Percentiles rank a stretch among this genome's conserved stretches.
phyloP scores from a whole-genome alignment of 805 yeast genomes.

The Ogataea angusta region DNA sequence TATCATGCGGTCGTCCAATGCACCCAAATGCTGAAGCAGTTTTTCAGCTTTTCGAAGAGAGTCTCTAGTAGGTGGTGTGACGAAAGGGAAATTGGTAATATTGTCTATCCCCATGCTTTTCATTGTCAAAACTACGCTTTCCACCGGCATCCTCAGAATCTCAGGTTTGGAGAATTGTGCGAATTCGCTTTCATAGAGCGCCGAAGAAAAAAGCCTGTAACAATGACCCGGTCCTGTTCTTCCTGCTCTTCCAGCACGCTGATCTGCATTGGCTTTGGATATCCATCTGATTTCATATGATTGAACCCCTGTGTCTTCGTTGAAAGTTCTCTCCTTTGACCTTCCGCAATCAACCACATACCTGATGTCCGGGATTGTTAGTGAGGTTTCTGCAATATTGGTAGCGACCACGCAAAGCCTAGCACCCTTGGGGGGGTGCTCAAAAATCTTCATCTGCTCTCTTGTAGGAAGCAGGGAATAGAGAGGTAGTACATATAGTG shows the following conservation, averaged over 20 bases:
- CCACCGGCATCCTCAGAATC: conserved; percentile 91
- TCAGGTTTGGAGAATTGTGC: conserved; percentile 84
- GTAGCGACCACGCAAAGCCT: conserved; percentile 93
- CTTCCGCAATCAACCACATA: conserved; percentile 96
- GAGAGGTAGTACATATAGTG: conserved; percentile 85
- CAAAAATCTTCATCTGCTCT: conserved; percentile 91
- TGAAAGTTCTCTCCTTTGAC: conserved; percentile 79
- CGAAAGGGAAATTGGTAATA: conserved; percentile 86
- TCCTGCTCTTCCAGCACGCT: conserved; percentile 96
- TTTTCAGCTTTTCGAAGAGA: conserved; percentile 64
- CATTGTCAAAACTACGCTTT: conserved; percentile 93
- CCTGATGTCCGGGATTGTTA: conserved; percentile 92
- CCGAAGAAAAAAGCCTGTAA: conserved; percentile 88
- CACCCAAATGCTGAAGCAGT: conserved; percentile 71
- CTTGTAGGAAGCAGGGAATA: conserved; percentile 91
- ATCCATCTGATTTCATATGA: conserved; percentile 90
- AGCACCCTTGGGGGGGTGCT: conserved; percentile 78
- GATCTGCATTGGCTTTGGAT: conserved; percentile 93
- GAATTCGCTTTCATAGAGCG: conserved; percentile 85
- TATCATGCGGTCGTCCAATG: conserved; percentile 51
- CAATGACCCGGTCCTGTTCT: conserved; percentile 99
- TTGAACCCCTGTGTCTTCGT: conserved; percentile 85
- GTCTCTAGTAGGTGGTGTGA: conserved; percentile 78
- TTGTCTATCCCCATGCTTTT: conserved; percentile 95
- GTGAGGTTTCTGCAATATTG: conserved; percentile 95